phyloP scores from a whole-genome alignment of 495 filamentous ascomycete species.

The Neurospora sp. region DNA sequence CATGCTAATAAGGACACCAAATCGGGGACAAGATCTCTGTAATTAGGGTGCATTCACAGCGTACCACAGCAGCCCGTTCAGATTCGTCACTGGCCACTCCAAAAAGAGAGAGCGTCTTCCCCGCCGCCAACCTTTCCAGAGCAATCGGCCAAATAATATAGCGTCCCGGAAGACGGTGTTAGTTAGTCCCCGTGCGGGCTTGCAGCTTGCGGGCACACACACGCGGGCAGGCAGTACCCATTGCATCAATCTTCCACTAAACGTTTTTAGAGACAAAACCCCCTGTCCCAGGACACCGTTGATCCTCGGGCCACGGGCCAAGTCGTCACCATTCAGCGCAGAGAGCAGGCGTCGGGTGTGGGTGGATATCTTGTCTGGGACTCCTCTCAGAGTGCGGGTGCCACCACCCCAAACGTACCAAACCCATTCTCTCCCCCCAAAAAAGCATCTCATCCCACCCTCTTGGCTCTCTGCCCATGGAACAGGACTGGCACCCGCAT shows the following conservation, averaged over 20 bases:
- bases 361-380: constrained; percentile 2
- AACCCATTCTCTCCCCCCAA: not conserved
- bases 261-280: not conserved
- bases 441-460: constrained; percentile 1
- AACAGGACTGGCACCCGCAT: not conserved
- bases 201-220: not conserved
- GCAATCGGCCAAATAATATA: not conserved
- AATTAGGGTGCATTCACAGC: constrained; percentile 6
- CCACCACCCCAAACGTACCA: constrained; percentile 1
- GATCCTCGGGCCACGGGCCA: constrained; percentile 15
- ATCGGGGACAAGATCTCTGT: constrained; percentile 10
- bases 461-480: constrained; percentile 5
- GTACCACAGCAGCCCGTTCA: constrained; percentile 12
- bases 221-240: not conserved
- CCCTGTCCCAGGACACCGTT: constrained; percentile 17
- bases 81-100: constrained; percentile 17
- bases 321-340: constrained; percentile 15
- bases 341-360: constrained; percentile 12
- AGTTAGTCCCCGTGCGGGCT: constrained; percentile 11
- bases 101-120: constrained; percentile 3
- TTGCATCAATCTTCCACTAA: constrained; percentile 5
- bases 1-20: not conserved
- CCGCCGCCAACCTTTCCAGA: not conserved
- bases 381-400: constrained; percentile 1
- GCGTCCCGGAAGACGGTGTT: constrained; percentile 1